A percentile compares a stretch with the other conserved stretches of the same genome.
phyloP scores from a whole-genome alignment of 345 rosid genomes.

The Eucalyptus guilfoylei region DNA sequence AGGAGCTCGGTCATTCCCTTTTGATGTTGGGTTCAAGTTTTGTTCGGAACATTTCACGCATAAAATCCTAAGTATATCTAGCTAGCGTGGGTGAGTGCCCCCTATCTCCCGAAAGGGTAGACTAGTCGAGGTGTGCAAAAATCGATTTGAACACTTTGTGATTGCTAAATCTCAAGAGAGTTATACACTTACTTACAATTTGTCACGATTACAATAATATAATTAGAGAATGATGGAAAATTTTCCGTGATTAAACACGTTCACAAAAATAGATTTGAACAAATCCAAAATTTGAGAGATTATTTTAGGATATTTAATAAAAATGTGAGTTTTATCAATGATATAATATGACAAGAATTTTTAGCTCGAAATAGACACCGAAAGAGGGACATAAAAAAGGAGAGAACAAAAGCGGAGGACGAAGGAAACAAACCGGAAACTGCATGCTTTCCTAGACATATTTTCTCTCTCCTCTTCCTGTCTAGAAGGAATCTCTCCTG shows the following conservation, averaged over 20 bases:
- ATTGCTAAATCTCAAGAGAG: not conserved
- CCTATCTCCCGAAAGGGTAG: fast-evolving
- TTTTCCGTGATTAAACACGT: not conserved
- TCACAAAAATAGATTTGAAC: not conserved
- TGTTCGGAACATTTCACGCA: fast-evolving
- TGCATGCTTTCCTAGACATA: too few relatives aligned
- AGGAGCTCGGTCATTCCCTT: not conserved
- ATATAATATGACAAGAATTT: too few relatives aligned
- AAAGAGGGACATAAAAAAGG: too few relatives aligned
- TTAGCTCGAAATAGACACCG: fast-evolving
- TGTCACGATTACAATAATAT: fast-evolving
- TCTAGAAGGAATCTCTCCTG: too few relatives aligned
- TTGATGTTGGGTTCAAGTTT: not conserved
- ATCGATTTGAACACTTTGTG: fast-evolving
- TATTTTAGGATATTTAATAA: not conserved
- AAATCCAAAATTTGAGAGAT: not conserved
- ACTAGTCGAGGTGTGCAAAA: fast-evolving
- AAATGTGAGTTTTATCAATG: not conserved
- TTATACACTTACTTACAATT: fast-evolving
- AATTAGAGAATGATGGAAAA: not conserved
- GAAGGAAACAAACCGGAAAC: too few relatives aligned
- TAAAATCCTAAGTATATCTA: not conserved
- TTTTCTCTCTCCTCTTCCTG: too few relatives aligned
- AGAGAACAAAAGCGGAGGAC: too few relatives aligned
- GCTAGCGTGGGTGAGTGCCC: not conserved